These are phyloP conservation scores for Raffaelea albimanens DNA, from an alignment of 2,329 filamentous ascomycete species.

Conservation along the genomic window DNA sequence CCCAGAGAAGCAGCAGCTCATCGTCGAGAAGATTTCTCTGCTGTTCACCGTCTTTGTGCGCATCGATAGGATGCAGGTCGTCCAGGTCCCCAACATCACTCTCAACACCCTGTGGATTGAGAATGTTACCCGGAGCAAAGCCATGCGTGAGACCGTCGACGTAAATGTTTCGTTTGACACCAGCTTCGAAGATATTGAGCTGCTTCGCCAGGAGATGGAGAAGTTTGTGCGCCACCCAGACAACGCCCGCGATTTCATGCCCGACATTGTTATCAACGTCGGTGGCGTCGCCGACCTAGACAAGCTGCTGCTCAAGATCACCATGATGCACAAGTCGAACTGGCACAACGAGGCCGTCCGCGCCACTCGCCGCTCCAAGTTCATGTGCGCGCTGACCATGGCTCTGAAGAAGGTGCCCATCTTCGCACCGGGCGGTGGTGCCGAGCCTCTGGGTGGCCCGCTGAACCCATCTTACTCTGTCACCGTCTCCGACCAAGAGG, in stretches of 20 bases:
- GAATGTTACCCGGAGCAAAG: slow-evolving; percentile 81
- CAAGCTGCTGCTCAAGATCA: slow-evolving; percentile 73
- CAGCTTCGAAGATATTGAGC: slow-evolving; percentile 78
- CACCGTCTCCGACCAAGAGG: slow-evolving; percentile 59
- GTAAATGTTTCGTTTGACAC: slow-evolving; percentile 81
- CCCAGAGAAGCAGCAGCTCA: slow-evolving; percentile 49
- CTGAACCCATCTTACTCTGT: slow-evolving; percentile 78
- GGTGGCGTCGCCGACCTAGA: slow-evolving; percentile 74
- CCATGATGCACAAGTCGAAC: slow-evolving; percentile 87
- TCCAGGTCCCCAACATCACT: slow-evolving; percentile 81
- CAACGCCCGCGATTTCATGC: slow-evolving; percentile 84
- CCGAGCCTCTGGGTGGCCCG: slow-evolving; percentile 50
- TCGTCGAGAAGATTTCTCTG: slow-evolving; percentile 89
- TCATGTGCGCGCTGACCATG: slow-evolving; percentile 86
- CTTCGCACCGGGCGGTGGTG: slow-evolving; percentile 66
- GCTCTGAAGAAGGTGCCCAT: slow-evolving; percentile 85
- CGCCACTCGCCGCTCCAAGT: slow-evolving; percentile 77
- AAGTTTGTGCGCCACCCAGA: slow-evolving; percentile 74
- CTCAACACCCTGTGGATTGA: slow-evolving; percentile 93
- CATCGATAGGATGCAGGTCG: slow-evolving; percentile 69
- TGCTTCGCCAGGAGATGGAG: slow-evolving; percentile 76
- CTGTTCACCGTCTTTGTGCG: slow-evolving; percentile 87
- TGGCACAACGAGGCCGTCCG: slow-evolving; percentile 83
- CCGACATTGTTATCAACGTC: slow-evolving; percentile 71
- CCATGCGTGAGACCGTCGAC: slow-evolving; percentile 79